Evolutionary conservation across 2,329 filamentous ascomycete species (phyloP).

Genomic region (Westerdykella aurantiaca): DNA sequence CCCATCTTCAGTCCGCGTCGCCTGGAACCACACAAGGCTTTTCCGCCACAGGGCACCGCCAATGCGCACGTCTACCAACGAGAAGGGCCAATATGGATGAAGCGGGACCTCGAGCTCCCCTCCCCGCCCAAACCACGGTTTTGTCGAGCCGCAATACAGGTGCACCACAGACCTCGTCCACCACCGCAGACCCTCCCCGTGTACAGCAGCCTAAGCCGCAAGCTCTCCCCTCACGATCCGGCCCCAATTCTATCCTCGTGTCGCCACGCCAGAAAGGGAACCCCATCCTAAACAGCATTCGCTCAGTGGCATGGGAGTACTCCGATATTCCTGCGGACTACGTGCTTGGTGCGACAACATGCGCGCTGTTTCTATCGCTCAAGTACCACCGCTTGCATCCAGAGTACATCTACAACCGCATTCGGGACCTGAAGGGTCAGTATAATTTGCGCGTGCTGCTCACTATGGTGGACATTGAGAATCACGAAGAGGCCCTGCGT

Average conservation of each 20-base stretch:
- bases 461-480: constrained; percentile 89
- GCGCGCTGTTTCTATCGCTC: constrained; percentile 84
- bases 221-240: constrained; percentile 60
- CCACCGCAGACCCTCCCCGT: constrained; percentile 31
- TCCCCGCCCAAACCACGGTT: not conserved
- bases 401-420: constrained; percentile 94
- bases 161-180: not conserved
- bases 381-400: constrained; percentile 97
- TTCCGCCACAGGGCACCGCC: constrained; percentile 3
- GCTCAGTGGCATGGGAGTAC: constrained; percentile 88
- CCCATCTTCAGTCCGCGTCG: too few relatives aligned
- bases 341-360: constrained; percentile 78
- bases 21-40: not conserved
- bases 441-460: constrained; percentile 83
- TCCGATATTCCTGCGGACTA: constrained; percentile 96
- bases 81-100: constrained; percentile 30
- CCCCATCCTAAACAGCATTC: constrained; percentile 77
- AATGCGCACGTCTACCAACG: not conserved
- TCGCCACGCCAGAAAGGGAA: constrained; percentile 93
- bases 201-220: constrained; percentile 86
- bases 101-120: constrained; percentile 10
- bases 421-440: constrained; percentile 74
- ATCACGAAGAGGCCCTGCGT: constrained; percentile 83
- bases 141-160: too few relatives aligned
- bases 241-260: constrained; percentile 76